phyloP scores from a whole-genome alignment of 2,329 filamentous ascomycete genomes.

The Stylonectria norvegica region DNA sequence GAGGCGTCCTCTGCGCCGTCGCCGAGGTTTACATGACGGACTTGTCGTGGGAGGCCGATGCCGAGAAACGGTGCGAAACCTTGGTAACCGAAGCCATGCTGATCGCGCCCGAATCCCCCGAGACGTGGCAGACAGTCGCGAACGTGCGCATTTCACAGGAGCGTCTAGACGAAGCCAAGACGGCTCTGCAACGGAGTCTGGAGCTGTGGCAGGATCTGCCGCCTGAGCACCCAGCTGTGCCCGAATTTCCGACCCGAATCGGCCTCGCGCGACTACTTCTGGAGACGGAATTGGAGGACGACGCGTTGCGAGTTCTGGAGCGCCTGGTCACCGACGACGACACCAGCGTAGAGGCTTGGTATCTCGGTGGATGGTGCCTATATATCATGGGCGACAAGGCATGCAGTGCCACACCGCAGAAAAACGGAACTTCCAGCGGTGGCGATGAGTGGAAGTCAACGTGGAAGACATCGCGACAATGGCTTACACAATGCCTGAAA shows the following conservation, averaged over 20 bases:
- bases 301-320: conserved; percentile 82
- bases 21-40: conserved; percentile 99
- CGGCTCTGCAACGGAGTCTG: conserved; percentile 75
- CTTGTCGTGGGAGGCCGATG: conserved; percentile 86
- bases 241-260: conserved; percentile 82
- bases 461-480: conserved; percentile 73
- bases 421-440: conserved; percentile 24
- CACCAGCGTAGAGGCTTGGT: conserved; percentile 92
- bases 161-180: conserved; percentile 72
- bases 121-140: conserved; percentile 93
- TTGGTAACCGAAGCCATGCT: conserved; percentile 88
- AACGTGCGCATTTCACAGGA: conserved; percentile 90
- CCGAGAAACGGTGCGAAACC: conserved; percentile 81
- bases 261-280: conserved; percentile 81
- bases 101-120: conserved; percentile 74
- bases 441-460: conserved; percentile 56
- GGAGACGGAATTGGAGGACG: conserved; percentile 81
- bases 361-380: conserved; percentile 91
- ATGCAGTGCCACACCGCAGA: conserved; percentile 36
- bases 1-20: conserved; percentile 88
- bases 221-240: conserved; percentile 67
- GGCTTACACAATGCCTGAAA: conserved; percentile 76
- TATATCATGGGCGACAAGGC: conserved; percentile 73
- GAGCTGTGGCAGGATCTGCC: conserved; percentile 78
- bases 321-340: conserved; percentile 85